A percentile compares a stretch with the other conserved stretches of the same genome.
These are phyloP conservation scores for Isabelozyma heimii DNA, from an alignment of 805 yeast species.

Conservation along the genomic window DNA sequence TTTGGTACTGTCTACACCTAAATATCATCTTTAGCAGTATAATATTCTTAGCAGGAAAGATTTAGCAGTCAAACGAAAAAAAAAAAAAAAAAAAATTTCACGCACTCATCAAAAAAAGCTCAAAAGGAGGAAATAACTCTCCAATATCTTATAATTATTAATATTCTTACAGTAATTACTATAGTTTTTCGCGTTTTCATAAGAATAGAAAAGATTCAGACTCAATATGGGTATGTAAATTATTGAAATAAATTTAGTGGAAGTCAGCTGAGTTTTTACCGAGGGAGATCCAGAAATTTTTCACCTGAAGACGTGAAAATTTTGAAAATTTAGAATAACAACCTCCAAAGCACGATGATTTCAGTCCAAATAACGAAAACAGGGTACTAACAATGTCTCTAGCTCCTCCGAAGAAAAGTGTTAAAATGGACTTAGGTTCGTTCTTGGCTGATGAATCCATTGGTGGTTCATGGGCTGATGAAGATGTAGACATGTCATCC, in stretches of 20 bases:
- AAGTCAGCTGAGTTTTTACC: background rate
- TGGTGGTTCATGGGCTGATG: conserved; percentile 86
- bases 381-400: conserved; percentile 9
- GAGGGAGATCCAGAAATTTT: background rate
- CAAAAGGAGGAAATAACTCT: background rate
- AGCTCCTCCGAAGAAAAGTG: conserved; percentile 53
- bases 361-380: background rate
- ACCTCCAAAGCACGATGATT: background rate
- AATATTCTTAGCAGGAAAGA: background rate
- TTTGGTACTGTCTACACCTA: too few relatives aligned
- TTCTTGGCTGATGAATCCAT: conserved; percentile 75
- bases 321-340: background rate
- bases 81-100: background rate
- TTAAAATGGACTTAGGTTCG: conserved; percentile 83
- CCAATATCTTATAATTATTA: background rate
- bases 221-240: conserved; percentile 2
- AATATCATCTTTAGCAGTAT: background rate
- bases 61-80: background rate
- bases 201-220: background rate
- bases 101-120: background rate
- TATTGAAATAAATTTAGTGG: background rate
- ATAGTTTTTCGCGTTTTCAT: background rate
- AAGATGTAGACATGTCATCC: conserved; percentile 66
- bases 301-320: background rate
- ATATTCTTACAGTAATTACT: background rate